Base-by-base conservation (phyloP, 805 yeast genomes). In the Hanseniaspora lachancei region DNA sequence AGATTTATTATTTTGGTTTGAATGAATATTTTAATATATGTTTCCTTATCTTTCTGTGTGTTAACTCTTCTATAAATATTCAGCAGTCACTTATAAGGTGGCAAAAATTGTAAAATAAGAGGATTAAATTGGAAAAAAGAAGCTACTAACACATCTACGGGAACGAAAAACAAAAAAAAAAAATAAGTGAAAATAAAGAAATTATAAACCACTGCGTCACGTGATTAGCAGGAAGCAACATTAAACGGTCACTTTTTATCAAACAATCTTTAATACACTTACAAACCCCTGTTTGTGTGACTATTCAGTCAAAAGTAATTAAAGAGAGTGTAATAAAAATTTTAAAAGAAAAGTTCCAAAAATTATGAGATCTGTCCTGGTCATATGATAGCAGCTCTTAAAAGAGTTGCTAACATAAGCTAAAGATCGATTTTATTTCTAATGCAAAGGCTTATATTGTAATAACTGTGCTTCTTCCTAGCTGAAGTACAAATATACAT, bases 381-480 rank as follows among this genome's bases (percentile, higher is more conserved):
- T n/a, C 49, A 29, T 46, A 23, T 32, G 18, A 4, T 21, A 41
- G 15, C 29, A 41, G 24, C 35, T 39, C 36, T 12, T 27, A 18
- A 18, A 18, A 32, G 18, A 44, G 47, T 35, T 16, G 23, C 23
- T 29, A n/a, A 12, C 23, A 36, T 10, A 46, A 13, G 49, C 32
- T 20, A 46, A 46, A 46, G 27, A 46, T 46, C 39, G 24, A 46
- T 43, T 53, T 34, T 53, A 53, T 53, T 46, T 39, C 56, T 46
- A 53, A 53, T 32, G 56, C 50, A 53, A 53, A 53, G 56, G 56
- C 50, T 53, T 53, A 53, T 53, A 53, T 53, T 53, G 47, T 38
- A 53, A 53, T 53, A 35, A 53, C 56, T 35, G 56, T 53, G 15
- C 49, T 43, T 38, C 16, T 39, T 38, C 29, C 20, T 39, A 21